A percentile compares a stretch with the other conserved stretches of the same genome.
Conservation (phyloP, 352 stramenopile genomes). For the Globisporangium radiosum region DNA sequence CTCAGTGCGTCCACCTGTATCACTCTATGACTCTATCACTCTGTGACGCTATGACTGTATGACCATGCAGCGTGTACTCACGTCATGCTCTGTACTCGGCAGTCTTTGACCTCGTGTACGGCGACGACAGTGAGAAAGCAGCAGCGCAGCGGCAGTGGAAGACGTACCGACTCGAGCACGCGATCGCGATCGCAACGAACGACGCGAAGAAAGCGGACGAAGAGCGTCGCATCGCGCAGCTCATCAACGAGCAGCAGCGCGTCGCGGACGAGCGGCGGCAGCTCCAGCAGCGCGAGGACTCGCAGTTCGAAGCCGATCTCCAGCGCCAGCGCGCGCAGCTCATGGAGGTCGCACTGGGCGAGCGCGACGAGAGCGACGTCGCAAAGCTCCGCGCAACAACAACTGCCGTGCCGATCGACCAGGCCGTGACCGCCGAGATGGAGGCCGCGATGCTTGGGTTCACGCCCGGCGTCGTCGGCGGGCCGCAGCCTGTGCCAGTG, state of each 20-base stretch:
- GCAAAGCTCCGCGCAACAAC: conserved; percentile 66
- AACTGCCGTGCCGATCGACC: conserved; percentile 79
- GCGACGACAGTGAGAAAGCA: conserved; percentile 62
- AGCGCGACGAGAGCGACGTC: conserved; percentile 77
- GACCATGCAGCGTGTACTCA: too few species aligned
- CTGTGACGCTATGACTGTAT: not conserved
- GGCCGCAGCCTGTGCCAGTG: conserved; percentile 68
- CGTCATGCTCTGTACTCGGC: not conserved
- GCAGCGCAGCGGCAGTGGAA: conserved; percentile 81
- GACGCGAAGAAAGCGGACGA: conserved; percentile 84
- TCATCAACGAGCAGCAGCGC: conserved; percentile 79
- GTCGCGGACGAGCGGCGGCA: conserved; percentile 67
- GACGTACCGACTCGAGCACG: conserved; percentile 76
- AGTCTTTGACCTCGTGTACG: conserved; percentile 86
- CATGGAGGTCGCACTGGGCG: conserved; percentile 80
- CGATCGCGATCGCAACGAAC: conserved; percentile 78
- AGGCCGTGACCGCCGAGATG: conserved; percentile 84
- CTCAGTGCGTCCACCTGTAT: conserved; percentile 39
- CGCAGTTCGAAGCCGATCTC: conserved; percentile 74
- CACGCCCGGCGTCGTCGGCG: conserved; percentile 63
- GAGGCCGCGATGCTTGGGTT: conserved; percentile 87
- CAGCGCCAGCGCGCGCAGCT: conserved; percentile 78
- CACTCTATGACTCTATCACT: too few species aligned
- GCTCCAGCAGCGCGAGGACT: conserved; percentile 74
- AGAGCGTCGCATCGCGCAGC: conserved; percentile 76